A percentile compares a stretch with the other conserved stretches of the same genome.
Evolutionary conservation across 495 filamentous ascomycete species (phyloP).

Genomic region (Tuber aestivum): DNA sequence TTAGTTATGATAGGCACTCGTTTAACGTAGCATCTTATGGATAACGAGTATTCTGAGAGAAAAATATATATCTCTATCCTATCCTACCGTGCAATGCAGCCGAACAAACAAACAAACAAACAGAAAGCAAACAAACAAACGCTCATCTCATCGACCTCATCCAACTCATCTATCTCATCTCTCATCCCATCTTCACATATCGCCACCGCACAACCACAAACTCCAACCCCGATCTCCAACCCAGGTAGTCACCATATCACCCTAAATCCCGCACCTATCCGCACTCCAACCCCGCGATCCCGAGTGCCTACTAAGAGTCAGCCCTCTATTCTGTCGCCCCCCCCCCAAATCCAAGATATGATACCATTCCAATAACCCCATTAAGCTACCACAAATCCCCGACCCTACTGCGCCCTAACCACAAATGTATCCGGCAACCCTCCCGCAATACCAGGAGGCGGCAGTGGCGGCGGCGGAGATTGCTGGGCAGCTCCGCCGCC

Average conservation of each 20-base stretch:
- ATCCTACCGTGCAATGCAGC: neutral
- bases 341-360: neutral
- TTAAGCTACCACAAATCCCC: neutral
- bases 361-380: neutral
- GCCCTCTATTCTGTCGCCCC: neutral
- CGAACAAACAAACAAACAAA: neutral
- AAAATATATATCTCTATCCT: neutral
- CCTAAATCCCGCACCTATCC: neutral
- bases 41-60: neutral
- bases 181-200: neutral
- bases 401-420: neutral
- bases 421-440: neutral
- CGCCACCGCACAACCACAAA: neutral
- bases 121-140: slow-evolving; percentile 1
- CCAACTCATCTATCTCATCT: neutral
- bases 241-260: neutral
- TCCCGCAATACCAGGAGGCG: neutral
- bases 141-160: neutral
- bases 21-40: neutral
- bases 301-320: neutral
- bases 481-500: neutral
- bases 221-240: neutral
- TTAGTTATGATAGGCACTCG: neutral
- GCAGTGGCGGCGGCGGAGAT: neutral
- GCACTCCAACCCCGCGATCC: neutral